Conservation (phyloP, 2,329 filamentous ascomycete genomes). For the Rutstroemia sp. region DNA sequence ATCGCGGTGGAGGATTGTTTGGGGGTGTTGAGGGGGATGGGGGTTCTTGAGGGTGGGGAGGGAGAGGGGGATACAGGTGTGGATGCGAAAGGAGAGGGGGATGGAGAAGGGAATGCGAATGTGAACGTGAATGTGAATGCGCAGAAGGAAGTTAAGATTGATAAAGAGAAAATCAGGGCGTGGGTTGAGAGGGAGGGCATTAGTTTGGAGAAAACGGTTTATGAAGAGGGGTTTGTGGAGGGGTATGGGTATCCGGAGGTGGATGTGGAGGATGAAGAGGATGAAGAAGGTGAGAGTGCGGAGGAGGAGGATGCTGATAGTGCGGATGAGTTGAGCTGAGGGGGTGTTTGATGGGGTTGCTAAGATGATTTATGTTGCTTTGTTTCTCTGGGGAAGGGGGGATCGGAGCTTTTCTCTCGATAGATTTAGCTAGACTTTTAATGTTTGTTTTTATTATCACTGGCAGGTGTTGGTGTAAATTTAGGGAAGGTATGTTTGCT, state of each 20-base stretch:
- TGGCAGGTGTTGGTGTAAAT: too few species aligned
- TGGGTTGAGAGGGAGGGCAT: slow-evolving; percentile 70
- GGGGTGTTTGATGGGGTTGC: too few species aligned
- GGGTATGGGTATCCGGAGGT: slow-evolving; percentile 47
- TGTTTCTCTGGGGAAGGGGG: too few species aligned
- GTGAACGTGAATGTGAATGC: slow-evolving; percentile 32
- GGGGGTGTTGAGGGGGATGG: slow-evolving; percentile 71
- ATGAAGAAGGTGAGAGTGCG: neutral
- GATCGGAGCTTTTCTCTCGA: too few species aligned
- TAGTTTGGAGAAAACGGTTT: slow-evolving; percentile 58
- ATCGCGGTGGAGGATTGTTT: slow-evolving; percentile 82
- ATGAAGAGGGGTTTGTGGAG: slow-evolving; percentile 66
- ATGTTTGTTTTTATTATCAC: too few species aligned
- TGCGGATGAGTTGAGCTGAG: neutral
- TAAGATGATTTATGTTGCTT: too few species aligned
- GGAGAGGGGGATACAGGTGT: slow-evolving; percentile 21
- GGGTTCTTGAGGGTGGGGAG: slow-evolving; percentile 53
- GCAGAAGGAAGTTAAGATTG: slow-evolving; percentile 39
- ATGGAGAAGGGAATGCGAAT: slow-evolving; percentile 33
- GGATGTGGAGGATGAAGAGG: slow-evolving; percentile 19
- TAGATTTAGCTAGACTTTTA: too few species aligned
- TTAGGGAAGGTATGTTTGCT: too few species aligned
- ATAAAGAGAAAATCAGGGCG: slow-evolving; percentile 46
- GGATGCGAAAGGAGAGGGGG: slow-evolving; percentile 27
- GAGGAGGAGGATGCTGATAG: neutral